Conservation (phyloP, 495 filamentous ascomycete species). For the Penicillium coprophilum region DNA sequence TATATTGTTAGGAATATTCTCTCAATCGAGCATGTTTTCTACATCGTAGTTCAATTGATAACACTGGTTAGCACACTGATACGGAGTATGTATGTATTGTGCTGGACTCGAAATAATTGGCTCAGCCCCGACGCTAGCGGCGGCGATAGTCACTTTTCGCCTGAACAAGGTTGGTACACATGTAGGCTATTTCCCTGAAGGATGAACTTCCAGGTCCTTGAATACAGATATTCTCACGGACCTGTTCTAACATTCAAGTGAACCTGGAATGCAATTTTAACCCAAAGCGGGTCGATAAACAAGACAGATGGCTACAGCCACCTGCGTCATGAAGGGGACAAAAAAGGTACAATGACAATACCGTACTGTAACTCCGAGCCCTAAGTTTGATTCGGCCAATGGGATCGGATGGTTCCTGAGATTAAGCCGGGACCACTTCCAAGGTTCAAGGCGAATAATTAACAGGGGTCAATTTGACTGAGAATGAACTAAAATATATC, state of each 20-base stretch:
- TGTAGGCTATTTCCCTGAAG: neutral
- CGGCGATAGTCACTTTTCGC: constrained; percentile 1
- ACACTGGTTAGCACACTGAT: no score
- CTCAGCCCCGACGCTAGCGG: neutral
- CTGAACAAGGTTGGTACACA: neutral
- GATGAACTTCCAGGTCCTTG: neutral
- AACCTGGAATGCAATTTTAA: no score
- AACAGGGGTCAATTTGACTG: neutral
- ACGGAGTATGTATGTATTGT: no score
- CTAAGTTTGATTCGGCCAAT: neutral
- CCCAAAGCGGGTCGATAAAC: constrained; percentile 3
- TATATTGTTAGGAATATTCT: no score
- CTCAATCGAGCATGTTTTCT: no score
- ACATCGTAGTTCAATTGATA: no score
- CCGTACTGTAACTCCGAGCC: constrained; percentile 10
- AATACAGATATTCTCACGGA: neutral
- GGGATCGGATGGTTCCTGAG: neutral
- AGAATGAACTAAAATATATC: neutral
- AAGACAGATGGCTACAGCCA: constrained; percentile 21
- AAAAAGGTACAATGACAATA: constrained; percentile 4
- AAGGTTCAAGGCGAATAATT: neutral
- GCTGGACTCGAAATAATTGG: neutral
- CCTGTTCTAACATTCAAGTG: no score
- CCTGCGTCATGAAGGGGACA: constrained; percentile 19
- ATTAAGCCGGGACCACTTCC: neutral